A percentile compares a stretch with the other conserved stretches of the same genome.
Evolutionary conservation across 1,284 basidiomycete species (phyloP).

Genomic region (Psilocybe mexicana): DNA sequence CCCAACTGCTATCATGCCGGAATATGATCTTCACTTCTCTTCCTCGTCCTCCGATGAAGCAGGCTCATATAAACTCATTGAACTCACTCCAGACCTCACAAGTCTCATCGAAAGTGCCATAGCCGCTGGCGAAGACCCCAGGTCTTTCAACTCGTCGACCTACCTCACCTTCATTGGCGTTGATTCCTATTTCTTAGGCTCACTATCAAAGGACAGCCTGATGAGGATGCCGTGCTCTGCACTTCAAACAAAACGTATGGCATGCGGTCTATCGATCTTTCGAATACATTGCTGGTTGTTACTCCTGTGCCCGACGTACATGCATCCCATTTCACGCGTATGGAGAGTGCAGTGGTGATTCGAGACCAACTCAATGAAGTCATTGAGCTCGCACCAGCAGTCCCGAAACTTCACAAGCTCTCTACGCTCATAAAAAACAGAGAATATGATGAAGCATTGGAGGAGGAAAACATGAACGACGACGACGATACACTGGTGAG

Average conservation of each 20-base stretch:
- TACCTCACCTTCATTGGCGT: constrained; percentile 27
- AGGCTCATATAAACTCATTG: constrained; percentile 63
- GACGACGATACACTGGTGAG: constrained; percentile 25
- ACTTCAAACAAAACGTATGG: constrained; percentile 77
- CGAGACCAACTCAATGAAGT: constrained; percentile 76
- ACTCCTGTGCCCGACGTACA: constrained; percentile 47
- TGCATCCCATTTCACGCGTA: constrained; percentile 24
- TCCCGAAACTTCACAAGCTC: constrained; percentile 77
- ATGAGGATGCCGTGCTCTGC: constrained; percentile 88
- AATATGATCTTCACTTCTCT: constrained; percentile 57
- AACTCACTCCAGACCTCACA: constrained; percentile 66
- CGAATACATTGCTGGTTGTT: constrained; percentile 81
- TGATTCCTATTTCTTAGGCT: constrained; percentile 34
- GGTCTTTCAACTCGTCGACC: constrained; percentile 33
- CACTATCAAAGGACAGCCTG: constrained; percentile 73
- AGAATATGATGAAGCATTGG: constrained; percentile 69
- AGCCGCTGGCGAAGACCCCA: constrained; percentile 32
- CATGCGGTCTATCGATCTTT: constrained; percentile 80
- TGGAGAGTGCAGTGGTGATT: constrained; percentile 51
- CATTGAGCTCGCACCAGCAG: constrained; percentile 70
- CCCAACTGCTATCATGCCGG: constrained; percentile 37
- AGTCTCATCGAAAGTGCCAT: constrained; percentile 48
- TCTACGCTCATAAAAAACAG: constrained; percentile 58
- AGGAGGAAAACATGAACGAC: constrained; percentile 44
- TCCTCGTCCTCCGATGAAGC: constrained; percentile 43